Evolutionary conservation across 2,329 filamentous ascomycete species (phyloP).

Genomic region (Albophoma yamanashiensis): DNA sequence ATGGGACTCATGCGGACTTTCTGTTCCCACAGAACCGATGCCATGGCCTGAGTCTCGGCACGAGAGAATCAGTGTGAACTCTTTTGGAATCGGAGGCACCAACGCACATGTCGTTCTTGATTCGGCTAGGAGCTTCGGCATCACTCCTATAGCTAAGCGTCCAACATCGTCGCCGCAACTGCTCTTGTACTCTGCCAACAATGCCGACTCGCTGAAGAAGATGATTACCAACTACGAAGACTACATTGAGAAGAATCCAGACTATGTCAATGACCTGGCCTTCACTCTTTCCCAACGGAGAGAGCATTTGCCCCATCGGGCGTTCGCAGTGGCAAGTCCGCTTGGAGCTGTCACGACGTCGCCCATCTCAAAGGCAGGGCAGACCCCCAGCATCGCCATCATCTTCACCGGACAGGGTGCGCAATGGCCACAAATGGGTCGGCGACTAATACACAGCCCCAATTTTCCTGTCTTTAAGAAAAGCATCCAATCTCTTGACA

Average conservation of each 20-base stretch:
- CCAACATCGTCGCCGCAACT: background rate
- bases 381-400: background rate
- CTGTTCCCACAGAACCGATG: constrained; percentile 17
- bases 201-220: background rate
- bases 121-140: background rate
- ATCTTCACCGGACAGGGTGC: background rate
- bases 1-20: constrained; percentile 11
- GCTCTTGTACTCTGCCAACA: background rate
- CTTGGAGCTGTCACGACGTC: background rate
- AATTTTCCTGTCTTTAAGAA: background rate
- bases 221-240: constrained; percentile 11
- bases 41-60: constrained; percentile 23
- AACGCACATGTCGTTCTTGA: constrained; percentile 16
- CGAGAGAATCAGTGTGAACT: constrained; percentile 32
- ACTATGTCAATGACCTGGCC: background rate
- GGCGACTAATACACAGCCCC: background rate
- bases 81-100: constrained; percentile 30
- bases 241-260: background rate
- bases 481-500: background rate
- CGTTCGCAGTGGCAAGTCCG: background rate
- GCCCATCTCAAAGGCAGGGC: background rate
- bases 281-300: background rate
- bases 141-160: background rate
- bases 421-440: background rate
- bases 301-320: background rate